Evolutionary conservation across 352 stramenopile genomes (phyloP).

Genomic region (Phytophthora melonis): DNA sequence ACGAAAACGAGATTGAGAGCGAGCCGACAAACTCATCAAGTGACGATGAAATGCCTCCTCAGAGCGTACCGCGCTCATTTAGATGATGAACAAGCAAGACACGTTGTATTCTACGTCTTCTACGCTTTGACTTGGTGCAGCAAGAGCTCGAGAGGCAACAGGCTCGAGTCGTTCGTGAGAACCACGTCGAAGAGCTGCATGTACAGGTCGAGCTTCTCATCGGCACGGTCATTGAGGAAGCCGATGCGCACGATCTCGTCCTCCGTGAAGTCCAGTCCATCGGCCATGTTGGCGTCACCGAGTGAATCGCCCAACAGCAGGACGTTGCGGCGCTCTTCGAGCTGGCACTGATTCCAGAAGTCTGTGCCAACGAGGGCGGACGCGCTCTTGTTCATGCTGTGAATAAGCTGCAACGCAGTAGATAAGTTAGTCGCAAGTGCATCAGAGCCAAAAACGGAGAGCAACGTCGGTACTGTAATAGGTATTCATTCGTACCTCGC

Average conservation of each 20-base stretch:
- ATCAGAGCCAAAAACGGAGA: no score
- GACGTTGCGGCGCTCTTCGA: slow-evolving; percentile 78
- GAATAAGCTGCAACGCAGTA: slow-evolving; percentile 58
- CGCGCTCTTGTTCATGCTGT: slow-evolving; percentile 85
- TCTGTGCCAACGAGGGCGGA: slow-evolving; percentile 39
- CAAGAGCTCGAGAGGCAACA: slow-evolving; percentile 65
- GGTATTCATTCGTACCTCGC: no score
- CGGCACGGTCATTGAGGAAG: slow-evolving; percentile 68
- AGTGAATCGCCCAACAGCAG: slow-evolving; percentile 81
- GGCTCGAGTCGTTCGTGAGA: slow-evolving; percentile 74
- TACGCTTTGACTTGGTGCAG: slow-evolving; percentile 58
- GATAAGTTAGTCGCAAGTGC: no score
- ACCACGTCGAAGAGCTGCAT: slow-evolving; percentile 73
- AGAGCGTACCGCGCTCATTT: background rate
- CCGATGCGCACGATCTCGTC: slow-evolving; percentile 75
- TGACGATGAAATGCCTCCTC: background rate
- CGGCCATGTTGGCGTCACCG: slow-evolving; percentile 68
- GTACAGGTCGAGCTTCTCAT: slow-evolving; percentile 69
- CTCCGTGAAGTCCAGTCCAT: slow-evolving; percentile 64
- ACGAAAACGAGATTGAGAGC: background rate
- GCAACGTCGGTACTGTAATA: no score
- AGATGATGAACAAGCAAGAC: background rate
- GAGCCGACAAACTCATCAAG: background rate
- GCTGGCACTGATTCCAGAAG: slow-evolving; percentile 76
- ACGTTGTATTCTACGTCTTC: no score